These are phyloP conservation scores for Paecilomyces sp. DNA, from an alignment of 2,329 filamentous ascomycete species.

Conservation along the genomic window DNA sequence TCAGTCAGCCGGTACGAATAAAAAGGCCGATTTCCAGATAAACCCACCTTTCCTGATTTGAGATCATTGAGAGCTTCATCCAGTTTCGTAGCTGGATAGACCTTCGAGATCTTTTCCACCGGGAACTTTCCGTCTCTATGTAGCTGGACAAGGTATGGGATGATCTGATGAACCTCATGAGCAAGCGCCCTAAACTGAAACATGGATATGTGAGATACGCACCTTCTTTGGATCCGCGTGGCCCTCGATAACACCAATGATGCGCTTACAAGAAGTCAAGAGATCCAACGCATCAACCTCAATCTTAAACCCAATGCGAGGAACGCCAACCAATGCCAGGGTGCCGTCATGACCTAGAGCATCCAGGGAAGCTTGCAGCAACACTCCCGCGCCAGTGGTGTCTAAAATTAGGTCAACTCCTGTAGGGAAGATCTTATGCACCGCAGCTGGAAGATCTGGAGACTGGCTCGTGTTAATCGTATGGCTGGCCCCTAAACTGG, in stretches of 20 bases:
- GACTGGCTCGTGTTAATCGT: slow-evolving; percentile 26
- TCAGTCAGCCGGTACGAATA: neutral
- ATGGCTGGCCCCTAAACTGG: slow-evolving; percentile 39
- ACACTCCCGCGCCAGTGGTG: slow-evolving; percentile 19
- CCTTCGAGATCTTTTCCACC: neutral
- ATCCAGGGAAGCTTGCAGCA: slow-evolving; percentile 23
- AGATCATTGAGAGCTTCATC: slow-evolving; percentile 2
- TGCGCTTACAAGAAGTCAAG: slow-evolving; percentile 21
- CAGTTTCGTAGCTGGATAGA: slow-evolving; percentile 1
- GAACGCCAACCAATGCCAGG: slow-evolving; percentile 26
- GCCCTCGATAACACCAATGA: slow-evolving; percentile 27
- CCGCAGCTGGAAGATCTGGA: slow-evolving; percentile 17
- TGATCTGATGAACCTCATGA: neutral
- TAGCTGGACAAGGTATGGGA: neutral
- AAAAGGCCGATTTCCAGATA: neutral
- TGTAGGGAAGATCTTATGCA: slow-evolving; percentile 19
- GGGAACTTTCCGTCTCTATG: slow-evolving; percentile 1
- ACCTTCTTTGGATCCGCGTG: neutral
- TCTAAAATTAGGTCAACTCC: slow-evolving; percentile 24
- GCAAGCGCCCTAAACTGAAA: neutral
- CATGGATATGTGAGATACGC: neutral
- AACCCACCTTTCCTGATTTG: slow-evolving; percentile 9
- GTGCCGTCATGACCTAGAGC: slow-evolving; percentile 23
- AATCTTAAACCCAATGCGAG: slow-evolving; percentile 18
- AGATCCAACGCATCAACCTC: slow-evolving; percentile 17